phyloP scores from a whole-genome alignment of 805 yeast genomes.

The Metschnikowia santaceciliae region DNA sequence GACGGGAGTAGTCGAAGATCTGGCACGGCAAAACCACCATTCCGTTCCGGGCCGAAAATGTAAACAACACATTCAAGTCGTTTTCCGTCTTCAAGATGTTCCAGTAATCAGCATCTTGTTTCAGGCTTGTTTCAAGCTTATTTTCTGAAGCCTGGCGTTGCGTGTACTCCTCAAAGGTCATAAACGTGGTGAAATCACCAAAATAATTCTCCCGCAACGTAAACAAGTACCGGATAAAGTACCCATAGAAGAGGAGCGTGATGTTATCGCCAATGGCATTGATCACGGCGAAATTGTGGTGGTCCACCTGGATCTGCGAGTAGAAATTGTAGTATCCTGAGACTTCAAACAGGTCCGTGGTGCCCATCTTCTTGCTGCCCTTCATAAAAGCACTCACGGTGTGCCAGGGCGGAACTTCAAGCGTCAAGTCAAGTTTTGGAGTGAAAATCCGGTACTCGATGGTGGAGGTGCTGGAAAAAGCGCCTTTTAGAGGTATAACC shows the following conservation, averaged over 20 bases:
- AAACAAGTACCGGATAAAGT: constrained; percentile 69
- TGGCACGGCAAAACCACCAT: constrained; percentile 69
- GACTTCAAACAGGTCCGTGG: constrained; percentile 56
- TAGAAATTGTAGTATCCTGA: constrained; percentile 64
- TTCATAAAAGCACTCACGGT: constrained; percentile 71
- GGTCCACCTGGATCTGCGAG: constrained; percentile 55
- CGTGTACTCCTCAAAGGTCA: constrained; percentile 75
- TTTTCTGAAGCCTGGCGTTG: constrained; percentile 4
- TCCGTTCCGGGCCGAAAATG: constrained; percentile 68
- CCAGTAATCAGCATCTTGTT: constrained; percentile 29
- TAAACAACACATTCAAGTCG: constrained; percentile 73
- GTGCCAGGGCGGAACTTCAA: constrained; percentile 91
- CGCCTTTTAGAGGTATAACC: constrained; percentile 55
- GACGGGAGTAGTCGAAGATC: constrained; percentile 60
- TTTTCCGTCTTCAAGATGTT: constrained; percentile 50
- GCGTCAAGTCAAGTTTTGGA: constrained; percentile 53
- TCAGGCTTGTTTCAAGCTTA: background rate
- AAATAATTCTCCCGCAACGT: constrained; percentile 82
- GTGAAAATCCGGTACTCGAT: constrained; percentile 52
- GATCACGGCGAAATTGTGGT: constrained; percentile 66
- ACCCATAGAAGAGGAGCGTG: constrained; percentile 73
- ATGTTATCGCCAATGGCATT: constrained; percentile 64
- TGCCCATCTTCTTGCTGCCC: constrained; percentile 57
- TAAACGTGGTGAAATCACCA: constrained; percentile 80
- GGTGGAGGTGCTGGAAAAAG: constrained; percentile 48